Evolutionary conservation across 2,329 filamentous ascomycete genomes (phyloP).

Genomic region (Pseudopyricularia cyperi): DNA sequence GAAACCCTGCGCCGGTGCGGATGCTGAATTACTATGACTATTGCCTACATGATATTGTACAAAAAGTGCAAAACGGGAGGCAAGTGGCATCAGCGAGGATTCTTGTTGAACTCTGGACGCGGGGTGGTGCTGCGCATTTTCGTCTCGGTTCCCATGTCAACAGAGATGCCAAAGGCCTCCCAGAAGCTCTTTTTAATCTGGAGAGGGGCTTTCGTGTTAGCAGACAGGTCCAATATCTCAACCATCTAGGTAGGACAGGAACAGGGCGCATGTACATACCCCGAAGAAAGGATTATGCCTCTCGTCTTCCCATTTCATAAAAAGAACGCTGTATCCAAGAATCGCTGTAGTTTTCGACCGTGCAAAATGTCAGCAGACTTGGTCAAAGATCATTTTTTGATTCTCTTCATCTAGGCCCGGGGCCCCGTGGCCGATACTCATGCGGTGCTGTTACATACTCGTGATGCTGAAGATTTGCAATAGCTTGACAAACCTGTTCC

Average conservation of each 20-base stretch:
- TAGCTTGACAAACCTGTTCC: slow-evolving; percentile 52
- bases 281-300: slow-evolving; percentile 32
- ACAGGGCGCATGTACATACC: slow-evolving; percentile 20
- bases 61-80: neutral
- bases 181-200: slow-evolving; percentile 13
- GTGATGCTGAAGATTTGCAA: slow-evolving; percentile 47
- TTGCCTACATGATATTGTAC: neutral
- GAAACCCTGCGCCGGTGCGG: neutral
- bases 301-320: slow-evolving; percentile 42
- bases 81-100: neutral
- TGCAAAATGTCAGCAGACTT: neutral
- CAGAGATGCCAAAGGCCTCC: slow-evolving; percentile 6
- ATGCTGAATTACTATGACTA: neutral
- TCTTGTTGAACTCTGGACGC: neutral
- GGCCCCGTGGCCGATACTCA: no score
- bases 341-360: slow-evolving; percentile 32
- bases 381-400: no score
- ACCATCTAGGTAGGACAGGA: neutral
- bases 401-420: no score
- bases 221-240: no score
- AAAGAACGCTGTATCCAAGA: slow-evolving; percentile 42
- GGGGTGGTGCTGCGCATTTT: neutral
- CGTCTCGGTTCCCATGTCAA: neutral
- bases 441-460: no score
- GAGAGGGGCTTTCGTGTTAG: neutral